Evolutionary conservation across 2,329 filamentous ascomycete genomes (phyloP), one percentile per base, ranked within the genome.

Genomic region (Monilinia fructicola): DNA sequence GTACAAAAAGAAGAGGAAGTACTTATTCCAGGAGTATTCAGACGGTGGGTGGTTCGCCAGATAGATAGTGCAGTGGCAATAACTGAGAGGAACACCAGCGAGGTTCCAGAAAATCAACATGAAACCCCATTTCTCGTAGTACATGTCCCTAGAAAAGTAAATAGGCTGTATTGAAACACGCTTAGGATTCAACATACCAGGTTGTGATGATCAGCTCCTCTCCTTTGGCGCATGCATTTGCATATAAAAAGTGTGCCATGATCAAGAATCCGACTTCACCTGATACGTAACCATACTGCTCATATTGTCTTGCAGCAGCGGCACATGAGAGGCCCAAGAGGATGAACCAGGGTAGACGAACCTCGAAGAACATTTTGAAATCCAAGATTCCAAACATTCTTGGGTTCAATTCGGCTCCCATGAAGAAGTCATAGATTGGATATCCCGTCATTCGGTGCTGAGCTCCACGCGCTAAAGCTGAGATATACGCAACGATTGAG

Each of bases 31-130:
- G 64, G 83, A 83, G 79, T 96, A 97, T 67, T 87, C 86, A 46
- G 86, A 83, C 0, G 93, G 70, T 90, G 74, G 80, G 78, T 96
- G 92, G 78, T 90, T 93, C 71, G 92, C 92, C 61, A 97, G 84
- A 80, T 91, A 97, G 74, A 97, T 87, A 59, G 91, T 94, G 84
- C 91, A 95, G 82, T 96, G 92, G 81, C 92, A 96, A 84, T 96
- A 96, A 64, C 88, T 92, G 60, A 96, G 83, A 12, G 92, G 92
- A 35, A 96, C 92, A 71, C 92, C 92, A 50, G 93, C 92, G 77
- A 96, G 83, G 79, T 96, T 96, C 92, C 92, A 96, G 86, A 96
- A 96, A 78, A 95, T 95, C 72, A 96, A 86, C 92, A 96, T 96
- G 82, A 96, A 96, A 61, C 92, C 92, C 86, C 91, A 93, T 81